Conservation (phyloP, 1,284 basidiomycete genomes). For the Thelephora terrestris region DNA sequence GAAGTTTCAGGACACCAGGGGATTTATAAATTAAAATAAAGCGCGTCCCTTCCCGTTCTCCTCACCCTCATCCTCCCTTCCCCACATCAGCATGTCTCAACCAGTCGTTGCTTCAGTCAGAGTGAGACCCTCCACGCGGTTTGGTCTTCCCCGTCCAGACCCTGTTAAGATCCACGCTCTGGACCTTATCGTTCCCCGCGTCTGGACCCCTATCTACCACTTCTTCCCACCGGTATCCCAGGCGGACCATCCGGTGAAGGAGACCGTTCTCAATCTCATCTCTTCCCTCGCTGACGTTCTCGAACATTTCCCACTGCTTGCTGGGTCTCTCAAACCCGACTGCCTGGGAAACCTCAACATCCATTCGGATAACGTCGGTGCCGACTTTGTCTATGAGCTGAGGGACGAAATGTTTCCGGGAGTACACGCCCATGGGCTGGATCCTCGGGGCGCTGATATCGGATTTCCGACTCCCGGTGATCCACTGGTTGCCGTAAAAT, state of each 20-base stretch:
- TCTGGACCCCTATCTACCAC: not conserved
- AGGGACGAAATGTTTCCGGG: not conserved
- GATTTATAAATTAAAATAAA: too few species aligned
- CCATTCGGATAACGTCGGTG: not conserved
- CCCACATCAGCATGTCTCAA: too few species aligned
- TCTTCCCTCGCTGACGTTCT: not conserved
- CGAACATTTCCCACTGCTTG: not conserved
- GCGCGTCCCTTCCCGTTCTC: too few species aligned
- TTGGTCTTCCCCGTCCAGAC: not conserved
- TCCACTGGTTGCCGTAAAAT: not conserved
- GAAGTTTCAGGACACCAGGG: too few species aligned
- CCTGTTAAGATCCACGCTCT: not conserved
- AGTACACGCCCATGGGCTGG: not conserved
- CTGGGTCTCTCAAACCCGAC: not conserved
- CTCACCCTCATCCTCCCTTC: too few species aligned
- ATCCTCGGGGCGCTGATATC: not conserved
- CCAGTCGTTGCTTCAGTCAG: not conserved
- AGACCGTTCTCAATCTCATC: not conserved
- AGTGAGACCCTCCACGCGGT: not conserved
- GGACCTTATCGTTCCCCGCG: not conserved
- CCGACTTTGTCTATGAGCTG: not conserved
- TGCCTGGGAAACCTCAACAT: not conserved
- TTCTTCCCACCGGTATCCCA: not conserved
- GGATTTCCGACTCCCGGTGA: not conserved
- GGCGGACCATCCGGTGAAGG: not conserved